phyloP scores from a whole-genome alignment of 495 filamentous ascomycete species.

The Hypoxylon subgilvum region DNA sequence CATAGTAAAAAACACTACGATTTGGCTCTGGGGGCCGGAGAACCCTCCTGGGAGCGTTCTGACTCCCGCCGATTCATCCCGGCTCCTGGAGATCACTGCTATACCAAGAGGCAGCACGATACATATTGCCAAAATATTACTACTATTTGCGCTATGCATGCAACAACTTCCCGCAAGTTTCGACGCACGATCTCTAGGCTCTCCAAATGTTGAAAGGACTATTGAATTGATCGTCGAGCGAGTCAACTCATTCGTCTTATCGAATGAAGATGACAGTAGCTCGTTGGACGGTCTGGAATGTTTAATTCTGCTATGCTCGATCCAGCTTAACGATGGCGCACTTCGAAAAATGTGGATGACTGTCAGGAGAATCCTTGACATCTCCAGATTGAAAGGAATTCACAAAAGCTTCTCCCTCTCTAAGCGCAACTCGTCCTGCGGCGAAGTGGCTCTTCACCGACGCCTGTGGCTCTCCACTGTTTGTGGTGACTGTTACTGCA shows the following conservation, averaged over 20 bases:
- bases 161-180: conserved; percentile 10
- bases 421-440: neutral
- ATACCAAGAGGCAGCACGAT: conserved; percentile 5
- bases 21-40: conserved; percentile 8
- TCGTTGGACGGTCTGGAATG: conserved; percentile 12
- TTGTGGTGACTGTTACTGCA: conserved; percentile 17
- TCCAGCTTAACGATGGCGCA: conserved; percentile 21
- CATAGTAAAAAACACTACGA: conserved; percentile 7
- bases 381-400: conserved; percentile 11
- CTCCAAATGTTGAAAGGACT: neutral
- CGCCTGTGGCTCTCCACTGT: conserved; percentile 15
- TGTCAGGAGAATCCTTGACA: conserved; percentile 14
- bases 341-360: conserved; percentile 16
- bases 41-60: conserved; percentile 5
- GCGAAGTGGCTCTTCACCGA: conserved; percentile 1
- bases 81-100: neutral
- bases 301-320: conserved; percentile 2
- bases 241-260: conserved; percentile 2
- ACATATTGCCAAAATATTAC: neutral
- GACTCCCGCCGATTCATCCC: neutral
- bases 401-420: conserved; percentile 10
- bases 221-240: neutral
- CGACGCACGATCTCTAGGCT: neutral
- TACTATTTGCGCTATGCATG: conserved; percentile 9
- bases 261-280: neutral